A percentile compares a stretch with the other conserved stretches of the same genome.
These are phyloP conservation scores for Durusdinium trenchii DNA, from an alignment of 73 alveolate genomes.

Conservation along the genomic window DNA sequence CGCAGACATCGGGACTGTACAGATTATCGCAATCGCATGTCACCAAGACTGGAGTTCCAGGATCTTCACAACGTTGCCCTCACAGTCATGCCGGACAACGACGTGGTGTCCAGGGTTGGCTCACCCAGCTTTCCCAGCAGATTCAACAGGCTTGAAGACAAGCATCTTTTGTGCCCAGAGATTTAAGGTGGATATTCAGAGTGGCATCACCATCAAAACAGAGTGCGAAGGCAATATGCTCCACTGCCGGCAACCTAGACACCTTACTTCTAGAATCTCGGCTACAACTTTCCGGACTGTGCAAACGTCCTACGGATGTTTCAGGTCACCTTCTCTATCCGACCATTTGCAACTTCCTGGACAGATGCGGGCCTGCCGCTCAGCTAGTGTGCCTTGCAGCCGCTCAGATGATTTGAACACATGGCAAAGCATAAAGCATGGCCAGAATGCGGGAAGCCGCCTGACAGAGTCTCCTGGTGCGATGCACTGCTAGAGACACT, in stretches of 20 bases:
- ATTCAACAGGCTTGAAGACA: background rate
- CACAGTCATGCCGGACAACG: constrained; percentile 78
- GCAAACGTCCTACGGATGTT: too few species aligned
- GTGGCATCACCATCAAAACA: constrained; percentile 60
- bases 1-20: too few species aligned
- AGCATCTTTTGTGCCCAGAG: background rate
- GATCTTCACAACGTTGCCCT: constrained; percentile 55
- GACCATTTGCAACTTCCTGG: constrained; percentile 67
- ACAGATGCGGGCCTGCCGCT: constrained; percentile 48
- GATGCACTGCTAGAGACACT: too few species aligned
- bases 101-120: constrained; percentile 47
- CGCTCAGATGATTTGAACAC: too few species aligned
- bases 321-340: constrained; percentile 65
- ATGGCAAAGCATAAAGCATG: too few species aligned
- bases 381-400: too few species aligned
- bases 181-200: constrained; percentile 57
- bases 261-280: background rate
- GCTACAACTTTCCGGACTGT: background rate
- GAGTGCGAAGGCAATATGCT: constrained; percentile 48
- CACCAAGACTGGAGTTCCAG: background rate
- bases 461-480: too few species aligned
- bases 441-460: too few species aligned
- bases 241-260: constrained; percentile 43
- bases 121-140: background rate
- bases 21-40: too few species aligned